Conservation (phyloP, 176 grass and related monocot genomes). For the Triticum monococcum region DNA sequence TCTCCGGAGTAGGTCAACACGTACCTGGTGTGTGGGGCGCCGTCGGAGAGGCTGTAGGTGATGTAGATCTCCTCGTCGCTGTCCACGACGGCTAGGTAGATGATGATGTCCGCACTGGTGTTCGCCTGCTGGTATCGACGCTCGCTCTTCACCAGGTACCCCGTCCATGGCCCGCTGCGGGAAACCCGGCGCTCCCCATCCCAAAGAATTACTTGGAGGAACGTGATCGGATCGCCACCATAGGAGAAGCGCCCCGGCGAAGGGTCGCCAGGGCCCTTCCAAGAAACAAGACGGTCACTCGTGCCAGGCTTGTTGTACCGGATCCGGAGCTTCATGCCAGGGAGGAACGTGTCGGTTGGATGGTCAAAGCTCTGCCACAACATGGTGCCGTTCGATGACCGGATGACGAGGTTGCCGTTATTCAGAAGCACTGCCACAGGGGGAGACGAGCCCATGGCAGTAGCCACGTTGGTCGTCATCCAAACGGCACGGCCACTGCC, state of each 20-base stretch:
- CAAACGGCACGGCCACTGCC: neutral
- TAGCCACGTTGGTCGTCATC: neutral
- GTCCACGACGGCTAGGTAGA: neutral
- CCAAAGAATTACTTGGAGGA: neutral
- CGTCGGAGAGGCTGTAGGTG: neutral
- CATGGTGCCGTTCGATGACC: neutral
- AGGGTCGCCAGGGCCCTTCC: slow-evolving; percentile 18
- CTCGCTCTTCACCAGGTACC: neutral
- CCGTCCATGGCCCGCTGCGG: slow-evolving; percentile 37
- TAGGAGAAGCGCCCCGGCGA: slow-evolving; percentile 12
- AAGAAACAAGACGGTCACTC: neutral
- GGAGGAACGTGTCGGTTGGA: neutral
- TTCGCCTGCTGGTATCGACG: neutral
- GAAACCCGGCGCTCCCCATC: neutral
- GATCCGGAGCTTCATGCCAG: slow-evolving; percentile 7
- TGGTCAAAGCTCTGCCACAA: slow-evolving; percentile 45
- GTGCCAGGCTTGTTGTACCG: neutral
- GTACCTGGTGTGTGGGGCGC: neutral
- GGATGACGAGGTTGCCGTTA: slow-evolving; percentile 37
- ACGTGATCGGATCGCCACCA: neutral
- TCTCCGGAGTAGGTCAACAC: neutral
- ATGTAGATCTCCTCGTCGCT: neutral
- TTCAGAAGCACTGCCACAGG: neutral
- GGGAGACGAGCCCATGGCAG: neutral
- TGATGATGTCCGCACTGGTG: neutral